A percentile compares a stretch with the other conserved stretches of the same genome.
Conservation (phyloP, 352 stramenopile genomes). For the Pythium apleroticum region DNA sequence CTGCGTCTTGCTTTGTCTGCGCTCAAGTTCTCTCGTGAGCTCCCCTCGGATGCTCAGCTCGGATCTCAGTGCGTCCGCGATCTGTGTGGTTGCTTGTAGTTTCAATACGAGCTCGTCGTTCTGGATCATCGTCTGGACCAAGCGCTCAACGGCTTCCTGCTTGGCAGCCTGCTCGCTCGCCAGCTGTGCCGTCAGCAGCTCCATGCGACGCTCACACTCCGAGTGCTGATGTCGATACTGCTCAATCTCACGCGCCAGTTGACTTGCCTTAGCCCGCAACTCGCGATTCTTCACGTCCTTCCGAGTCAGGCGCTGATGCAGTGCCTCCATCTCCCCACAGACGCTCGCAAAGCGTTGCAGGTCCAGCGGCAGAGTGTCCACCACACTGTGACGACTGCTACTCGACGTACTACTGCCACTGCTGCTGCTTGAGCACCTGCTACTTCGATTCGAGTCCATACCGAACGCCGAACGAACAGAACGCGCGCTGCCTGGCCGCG, state of each 20-base stretch:
- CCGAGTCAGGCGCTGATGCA: constrained; percentile 31
- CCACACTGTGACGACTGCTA: constrained; percentile 1
- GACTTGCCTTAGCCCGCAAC: constrained; percentile 29
- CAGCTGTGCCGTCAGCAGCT: constrained; percentile 23
- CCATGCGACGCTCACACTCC: constrained; percentile 17
- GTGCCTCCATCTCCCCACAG: constrained; percentile 42
- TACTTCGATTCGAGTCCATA: constrained; percentile 5
- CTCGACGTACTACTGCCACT: constrained; percentile 16
- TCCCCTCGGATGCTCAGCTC: constrained; percentile 20
- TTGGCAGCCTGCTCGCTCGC: constrained; percentile 25
- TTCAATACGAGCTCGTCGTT: constrained; percentile 17
- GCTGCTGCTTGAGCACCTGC: constrained; percentile 22
- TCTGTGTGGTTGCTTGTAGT: constrained; percentile 15
- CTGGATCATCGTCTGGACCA: constrained; percentile 35
- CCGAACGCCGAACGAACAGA: constrained; percentile 14
- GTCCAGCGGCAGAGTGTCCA: constrained; percentile 34
- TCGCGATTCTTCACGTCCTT: constrained; percentile 39
- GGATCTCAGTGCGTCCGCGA: not conserved
- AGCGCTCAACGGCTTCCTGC: constrained; percentile 43
- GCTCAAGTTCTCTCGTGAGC: not conserved
- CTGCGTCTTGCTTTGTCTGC: constrained; percentile 6
- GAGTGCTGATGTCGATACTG: constrained; percentile 3
- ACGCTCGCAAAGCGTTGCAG: constrained; percentile 41
- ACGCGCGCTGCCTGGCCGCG: not conserved
- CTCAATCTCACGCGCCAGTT: constrained; percentile 19